phyloP scores from a whole-genome alignment of 164 flowering plant species.

The Tinospora cordifolia region DNA sequence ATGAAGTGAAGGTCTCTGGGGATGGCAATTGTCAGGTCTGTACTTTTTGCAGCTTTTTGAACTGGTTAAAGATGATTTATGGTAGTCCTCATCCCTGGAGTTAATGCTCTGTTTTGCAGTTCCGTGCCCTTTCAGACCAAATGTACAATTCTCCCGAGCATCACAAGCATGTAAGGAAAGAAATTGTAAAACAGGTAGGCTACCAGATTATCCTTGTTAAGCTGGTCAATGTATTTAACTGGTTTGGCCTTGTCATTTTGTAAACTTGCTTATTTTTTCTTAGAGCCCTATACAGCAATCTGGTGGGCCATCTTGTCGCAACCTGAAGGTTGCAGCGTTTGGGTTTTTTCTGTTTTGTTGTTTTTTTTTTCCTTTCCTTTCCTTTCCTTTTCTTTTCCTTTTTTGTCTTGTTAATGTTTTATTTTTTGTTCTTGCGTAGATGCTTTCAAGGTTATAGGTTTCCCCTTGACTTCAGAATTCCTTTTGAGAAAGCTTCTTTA shows the following conservation, averaged over 20 bases:
- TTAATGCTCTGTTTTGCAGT: conserved; percentile 38
- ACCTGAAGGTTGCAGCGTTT: no score
- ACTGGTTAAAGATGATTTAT: neutral
- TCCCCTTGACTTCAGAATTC: no score
- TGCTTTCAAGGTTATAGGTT: no score
- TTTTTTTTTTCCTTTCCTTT: no score
- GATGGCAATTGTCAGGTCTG: conserved; percentile 93
- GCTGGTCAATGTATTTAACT: neutral
- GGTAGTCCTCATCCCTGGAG: neutral
- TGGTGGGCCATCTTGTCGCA: no score
- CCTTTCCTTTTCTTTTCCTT: no score
- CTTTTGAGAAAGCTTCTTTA: no score
- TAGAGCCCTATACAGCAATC: no score
- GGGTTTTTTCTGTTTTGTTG: no score
- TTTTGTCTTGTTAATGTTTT: no score
- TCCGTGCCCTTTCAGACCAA: conserved; percentile 93
- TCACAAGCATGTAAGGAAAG: conserved; percentile 86
- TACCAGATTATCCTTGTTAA: neutral
- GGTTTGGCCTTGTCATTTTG: neutral
- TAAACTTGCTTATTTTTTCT: neutral
- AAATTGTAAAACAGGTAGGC: conserved; percentile 71
- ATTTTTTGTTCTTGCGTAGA: no score
- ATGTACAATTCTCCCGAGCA: conserved; percentile 73
- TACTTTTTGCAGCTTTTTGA: conserved; percentile 1
- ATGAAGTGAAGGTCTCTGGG: conserved; percentile 81